Evolutionary conservation across 2,329 filamentous ascomycete genomes (phyloP).

Genomic region (Davidsoniella virescens): DNA sequence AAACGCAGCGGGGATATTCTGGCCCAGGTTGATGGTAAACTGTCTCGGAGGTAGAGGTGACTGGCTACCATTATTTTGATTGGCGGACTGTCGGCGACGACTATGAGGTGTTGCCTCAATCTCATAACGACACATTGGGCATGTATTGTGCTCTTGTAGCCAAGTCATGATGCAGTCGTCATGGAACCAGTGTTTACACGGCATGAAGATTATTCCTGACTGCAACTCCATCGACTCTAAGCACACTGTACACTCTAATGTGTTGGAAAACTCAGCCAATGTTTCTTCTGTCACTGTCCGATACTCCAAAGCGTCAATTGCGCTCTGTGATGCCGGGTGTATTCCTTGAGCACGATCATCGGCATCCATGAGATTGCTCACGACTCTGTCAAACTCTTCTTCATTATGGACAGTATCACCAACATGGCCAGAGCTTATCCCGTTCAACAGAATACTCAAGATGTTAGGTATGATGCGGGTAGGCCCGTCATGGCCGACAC

Average conservation of each 20-base stretch:
- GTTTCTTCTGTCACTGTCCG: slow-evolving; percentile 54
- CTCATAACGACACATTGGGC: slow-evolving; percentile 58
- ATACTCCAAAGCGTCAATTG: slow-evolving; percentile 58
- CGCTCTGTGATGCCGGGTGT: slow-evolving; percentile 59
- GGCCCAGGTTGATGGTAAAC: no score
- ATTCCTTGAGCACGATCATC: slow-evolving; percentile 62
- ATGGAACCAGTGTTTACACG: slow-evolving; percentile 92
- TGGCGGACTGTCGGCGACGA: no score
- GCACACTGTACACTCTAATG: slow-evolving; percentile 78
- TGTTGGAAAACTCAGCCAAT: slow-evolving; percentile 29
- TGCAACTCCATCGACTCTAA: slow-evolving; percentile 67
- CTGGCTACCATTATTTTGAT: no score
- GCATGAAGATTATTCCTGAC: slow-evolving; percentile 59
- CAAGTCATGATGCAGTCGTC: slow-evolving; percentile 65
- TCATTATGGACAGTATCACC: slow-evolving; percentile 84
- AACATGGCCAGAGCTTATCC: slow-evolving; percentile 15
- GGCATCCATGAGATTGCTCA: slow-evolving; percentile 76
- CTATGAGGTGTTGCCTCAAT: slow-evolving; percentile 23
- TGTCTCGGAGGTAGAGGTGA: no score
- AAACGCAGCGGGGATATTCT: no score
- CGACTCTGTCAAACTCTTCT: slow-evolving; percentile 76
- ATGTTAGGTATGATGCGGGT: no score
- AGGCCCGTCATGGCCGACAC: not conserved
- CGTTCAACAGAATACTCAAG: not conserved
- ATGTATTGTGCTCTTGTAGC: slow-evolving; percentile 84